phyloP scores from a whole-genome alignment of 2,329 filamentous ascomycete species.

The Dactylellina leptospora region DNA sequence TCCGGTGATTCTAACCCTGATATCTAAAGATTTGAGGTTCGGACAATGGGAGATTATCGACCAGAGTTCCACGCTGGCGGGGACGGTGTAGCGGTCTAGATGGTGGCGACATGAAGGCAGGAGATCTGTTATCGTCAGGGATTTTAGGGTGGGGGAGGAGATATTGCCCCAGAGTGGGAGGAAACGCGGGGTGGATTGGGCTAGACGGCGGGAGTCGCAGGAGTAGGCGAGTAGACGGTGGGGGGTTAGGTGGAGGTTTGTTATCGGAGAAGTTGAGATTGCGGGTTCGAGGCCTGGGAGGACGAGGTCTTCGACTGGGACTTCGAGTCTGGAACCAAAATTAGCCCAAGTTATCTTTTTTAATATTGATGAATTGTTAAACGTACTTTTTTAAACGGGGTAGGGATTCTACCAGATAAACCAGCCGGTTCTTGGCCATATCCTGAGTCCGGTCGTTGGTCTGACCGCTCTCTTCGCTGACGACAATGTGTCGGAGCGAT shows the following conservation, averaged over 20 bases:
- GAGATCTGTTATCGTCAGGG: conserved; percentile 31
- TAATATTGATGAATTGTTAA: not conserved
- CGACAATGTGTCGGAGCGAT: conserved; percentile 21
- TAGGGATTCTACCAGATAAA: conserved; percentile 44
- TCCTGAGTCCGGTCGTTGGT: conserved; percentile 23
- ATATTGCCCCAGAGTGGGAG: conserved; percentile 50
- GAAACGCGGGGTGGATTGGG: conserved; percentile 36
- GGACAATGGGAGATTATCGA: conserved; percentile 36
- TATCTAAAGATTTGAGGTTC: conserved; percentile 30
- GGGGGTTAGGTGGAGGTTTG: conserved; percentile 8
- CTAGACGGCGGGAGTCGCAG: conserved; percentile 38
- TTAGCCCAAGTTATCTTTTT: not conserved
- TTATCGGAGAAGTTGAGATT: conserved; percentile 25
- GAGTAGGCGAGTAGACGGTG: conserved; percentile 25
- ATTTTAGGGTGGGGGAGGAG: conserved; percentile 25
- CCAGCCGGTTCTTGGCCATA: conserved; percentile 43
- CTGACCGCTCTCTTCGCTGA: conserved; percentile 16
- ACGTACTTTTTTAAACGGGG: conserved; percentile 34
- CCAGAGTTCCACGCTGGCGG: conserved; percentile 47
- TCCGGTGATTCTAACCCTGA: conserved; percentile 32
- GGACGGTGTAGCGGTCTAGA: conserved; percentile 37
- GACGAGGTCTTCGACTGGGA: conserved; percentile 20
- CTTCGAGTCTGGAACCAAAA: conserved; percentile 4
- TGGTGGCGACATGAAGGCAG: conserved; percentile 36
- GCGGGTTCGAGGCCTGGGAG: conserved; percentile 24